These are phyloP conservation scores for Coccomyxa subellipsoidea DNA, from an alignment of 163 green algal species.

Conservation along the genomic window DNA sequence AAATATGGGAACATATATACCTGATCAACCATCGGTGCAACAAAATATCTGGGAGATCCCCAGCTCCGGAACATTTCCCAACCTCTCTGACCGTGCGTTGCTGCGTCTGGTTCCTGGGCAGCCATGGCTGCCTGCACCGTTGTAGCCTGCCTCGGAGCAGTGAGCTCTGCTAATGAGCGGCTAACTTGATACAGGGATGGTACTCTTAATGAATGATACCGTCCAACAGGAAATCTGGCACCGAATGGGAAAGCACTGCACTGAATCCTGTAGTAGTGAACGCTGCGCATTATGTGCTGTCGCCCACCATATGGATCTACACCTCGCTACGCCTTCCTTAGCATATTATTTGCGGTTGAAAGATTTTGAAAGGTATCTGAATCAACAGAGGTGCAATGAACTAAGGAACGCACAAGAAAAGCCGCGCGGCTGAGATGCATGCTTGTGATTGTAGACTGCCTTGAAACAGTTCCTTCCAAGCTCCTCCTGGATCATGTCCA, in stretches of 20 bases:
- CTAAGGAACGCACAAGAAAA: too few relatives aligned
- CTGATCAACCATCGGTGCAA: conserved; percentile 93
- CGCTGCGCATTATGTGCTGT: neutral
- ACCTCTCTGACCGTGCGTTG: conserved; percentile 36
- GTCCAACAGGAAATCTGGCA: neutral
- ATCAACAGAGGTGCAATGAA: too few relatives aligned
- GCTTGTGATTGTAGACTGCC: too few relatives aligned
- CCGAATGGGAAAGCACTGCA: neutral
- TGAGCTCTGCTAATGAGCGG: neutral
- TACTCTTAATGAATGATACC: neutral
- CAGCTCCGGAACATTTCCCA: conserved; percentile 73
- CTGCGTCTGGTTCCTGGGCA: neutral
- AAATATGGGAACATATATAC: conserved; percentile 20
- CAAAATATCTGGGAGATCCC: conserved; percentile 66
- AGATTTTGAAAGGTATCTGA: too few relatives aligned
- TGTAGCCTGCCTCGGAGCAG: neutral
- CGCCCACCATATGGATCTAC: neutral
- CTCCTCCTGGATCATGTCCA: too few relatives aligned
- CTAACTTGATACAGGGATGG: too few relatives aligned
- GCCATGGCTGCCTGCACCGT: neutral
- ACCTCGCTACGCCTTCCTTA: too few relatives aligned
- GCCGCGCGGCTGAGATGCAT: too few relatives aligned
- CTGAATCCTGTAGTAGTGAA: neutral
- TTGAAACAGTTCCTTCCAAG: too few relatives aligned
- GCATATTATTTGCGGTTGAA: too few relatives aligned